A percentile compares a stretch with the other conserved stretches of the same genome.
phyloP scores from a whole-genome alignment of 1,284 basidiomycete species.

The Tranzscheliella williamsii region DNA sequence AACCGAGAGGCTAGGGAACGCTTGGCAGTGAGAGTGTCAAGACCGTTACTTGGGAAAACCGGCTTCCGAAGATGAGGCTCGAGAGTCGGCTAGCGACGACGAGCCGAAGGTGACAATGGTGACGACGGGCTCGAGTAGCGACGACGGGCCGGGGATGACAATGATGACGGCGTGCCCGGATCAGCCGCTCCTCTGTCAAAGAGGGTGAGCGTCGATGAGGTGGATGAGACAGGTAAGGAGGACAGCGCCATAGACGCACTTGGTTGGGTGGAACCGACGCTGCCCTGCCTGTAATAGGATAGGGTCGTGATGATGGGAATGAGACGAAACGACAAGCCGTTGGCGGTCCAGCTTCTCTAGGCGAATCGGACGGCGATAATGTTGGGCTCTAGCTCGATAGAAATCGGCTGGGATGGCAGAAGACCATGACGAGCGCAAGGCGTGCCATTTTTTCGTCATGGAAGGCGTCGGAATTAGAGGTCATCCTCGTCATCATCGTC shows the following conservation, averaged over 20 bases:
- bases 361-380: constrained; percentile 1
- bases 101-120: too few species aligned
- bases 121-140: too few species aligned
- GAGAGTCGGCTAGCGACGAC: too few species aligned
- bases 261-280: too few species aligned
- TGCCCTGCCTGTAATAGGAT: too few species aligned
- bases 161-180: not conserved
- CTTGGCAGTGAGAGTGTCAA: not conserved
- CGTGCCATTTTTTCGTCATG: not conserved
- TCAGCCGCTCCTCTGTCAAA: too few species aligned
- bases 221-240: not conserved
- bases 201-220: too few species aligned
- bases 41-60: too few species aligned
- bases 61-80: too few species aligned
- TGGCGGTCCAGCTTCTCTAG: not conserved
- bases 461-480: too few species aligned
- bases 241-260: not conserved
- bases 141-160: not conserved
- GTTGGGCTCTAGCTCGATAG: not conserved
- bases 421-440: not conserved
- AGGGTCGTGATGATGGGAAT: not conserved
- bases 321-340: not conserved
- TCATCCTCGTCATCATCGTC: constrained; percentile 4
- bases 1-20: not conserved
- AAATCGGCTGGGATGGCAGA: not conserved